These are phyloP conservation scores for Geum urbanum DNA, from an alignment of 306 rosid species.

Conservation along the genomic window DNA sequence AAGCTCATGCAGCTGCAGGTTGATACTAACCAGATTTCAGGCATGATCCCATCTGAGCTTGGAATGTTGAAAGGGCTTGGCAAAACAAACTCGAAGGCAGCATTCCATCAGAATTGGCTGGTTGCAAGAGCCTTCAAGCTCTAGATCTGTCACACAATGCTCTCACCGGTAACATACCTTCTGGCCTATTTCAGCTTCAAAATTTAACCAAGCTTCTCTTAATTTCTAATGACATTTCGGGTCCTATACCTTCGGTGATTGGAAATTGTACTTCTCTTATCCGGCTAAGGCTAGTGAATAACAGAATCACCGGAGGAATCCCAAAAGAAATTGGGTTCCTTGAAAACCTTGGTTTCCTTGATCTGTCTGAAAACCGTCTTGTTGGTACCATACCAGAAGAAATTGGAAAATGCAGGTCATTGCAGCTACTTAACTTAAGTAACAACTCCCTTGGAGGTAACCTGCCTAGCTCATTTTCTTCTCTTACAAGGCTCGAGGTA, in stretches of 20 bases:
- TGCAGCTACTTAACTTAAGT: constrained; percentile 82
- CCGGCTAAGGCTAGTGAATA: constrained; percentile 54
- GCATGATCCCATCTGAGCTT: constrained; percentile 60
- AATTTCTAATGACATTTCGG: constrained; percentile 69
- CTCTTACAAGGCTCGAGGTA: constrained; percentile 60
- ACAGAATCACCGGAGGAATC: constrained; percentile 60
- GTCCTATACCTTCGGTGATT: constrained; percentile 56
- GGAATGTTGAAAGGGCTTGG: constrained; percentile 68
- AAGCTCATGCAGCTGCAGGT: constrained; percentile 73
- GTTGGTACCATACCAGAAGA: constrained; percentile 56
- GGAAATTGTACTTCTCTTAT: constrained; percentile 70
- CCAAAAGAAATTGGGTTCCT: constrained; percentile 65
- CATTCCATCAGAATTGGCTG: constrained; percentile 58
- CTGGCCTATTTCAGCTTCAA: constrained; percentile 60
- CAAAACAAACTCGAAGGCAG: constrained; percentile 81
- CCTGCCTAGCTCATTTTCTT: constrained; percentile 54
- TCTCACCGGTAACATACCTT: constrained; percentile 61
- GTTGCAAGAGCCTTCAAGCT: constrained; percentile 60
- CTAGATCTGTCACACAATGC: constrained; percentile 75
- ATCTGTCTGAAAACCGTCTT: constrained; percentile 65
- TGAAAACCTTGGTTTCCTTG: constrained; percentile 58
- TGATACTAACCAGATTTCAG: constrained; percentile 68
- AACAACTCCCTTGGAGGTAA: constrained; percentile 66
- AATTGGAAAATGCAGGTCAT: constrained; percentile 57
- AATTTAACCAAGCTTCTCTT: constrained; percentile 72